Conservation (phyloP, 2,329 filamentous ascomycete genomes). For the Scedosporium minutisporum region DNA sequence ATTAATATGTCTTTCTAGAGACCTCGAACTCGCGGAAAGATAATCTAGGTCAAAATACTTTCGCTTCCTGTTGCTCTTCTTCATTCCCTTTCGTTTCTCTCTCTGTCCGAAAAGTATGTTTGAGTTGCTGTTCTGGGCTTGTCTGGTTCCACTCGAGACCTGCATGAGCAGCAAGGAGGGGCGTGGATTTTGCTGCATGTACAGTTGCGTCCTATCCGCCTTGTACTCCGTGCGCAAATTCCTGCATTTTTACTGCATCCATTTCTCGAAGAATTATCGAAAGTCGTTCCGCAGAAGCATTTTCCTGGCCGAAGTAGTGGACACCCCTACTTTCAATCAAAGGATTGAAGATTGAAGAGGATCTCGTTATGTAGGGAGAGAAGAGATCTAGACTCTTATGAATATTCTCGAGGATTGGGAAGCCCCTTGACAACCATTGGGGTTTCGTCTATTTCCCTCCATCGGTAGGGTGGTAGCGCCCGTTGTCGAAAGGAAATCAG, state of each 20-base stretch:
- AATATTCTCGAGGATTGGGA: too few species aligned
- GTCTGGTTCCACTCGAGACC: not conserved
- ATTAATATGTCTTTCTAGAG: not conserved
- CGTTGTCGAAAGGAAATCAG: too few species aligned
- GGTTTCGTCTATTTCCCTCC: too few species aligned
- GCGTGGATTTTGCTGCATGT: not conserved
- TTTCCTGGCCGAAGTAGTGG: not conserved
- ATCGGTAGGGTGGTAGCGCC: too few species aligned
- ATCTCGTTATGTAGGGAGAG: too few species aligned
- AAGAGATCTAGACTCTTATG: too few species aligned
- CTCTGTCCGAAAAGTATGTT: not conserved
- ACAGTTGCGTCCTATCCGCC: not conserved
- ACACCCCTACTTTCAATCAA: not conserved
- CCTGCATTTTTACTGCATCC: not conserved
- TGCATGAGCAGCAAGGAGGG: not conserved
- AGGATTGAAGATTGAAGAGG: too few species aligned
- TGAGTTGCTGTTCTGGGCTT: not conserved
- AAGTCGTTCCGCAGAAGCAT: not conserved
- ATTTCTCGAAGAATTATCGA: not conserved
- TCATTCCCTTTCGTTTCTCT: not conserved
- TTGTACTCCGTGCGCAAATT: not conserved
- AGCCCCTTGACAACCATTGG: too few species aligned
- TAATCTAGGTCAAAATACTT: too few species aligned
- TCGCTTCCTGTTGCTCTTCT: too few species aligned
- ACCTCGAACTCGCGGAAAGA: too few species aligned